Percentiles rank a stretch among this genome's conserved stretches.
Evolutionary conservation across 257 asterid species (phyloP).

Genomic region (Hygrophila difformis): DNA sequence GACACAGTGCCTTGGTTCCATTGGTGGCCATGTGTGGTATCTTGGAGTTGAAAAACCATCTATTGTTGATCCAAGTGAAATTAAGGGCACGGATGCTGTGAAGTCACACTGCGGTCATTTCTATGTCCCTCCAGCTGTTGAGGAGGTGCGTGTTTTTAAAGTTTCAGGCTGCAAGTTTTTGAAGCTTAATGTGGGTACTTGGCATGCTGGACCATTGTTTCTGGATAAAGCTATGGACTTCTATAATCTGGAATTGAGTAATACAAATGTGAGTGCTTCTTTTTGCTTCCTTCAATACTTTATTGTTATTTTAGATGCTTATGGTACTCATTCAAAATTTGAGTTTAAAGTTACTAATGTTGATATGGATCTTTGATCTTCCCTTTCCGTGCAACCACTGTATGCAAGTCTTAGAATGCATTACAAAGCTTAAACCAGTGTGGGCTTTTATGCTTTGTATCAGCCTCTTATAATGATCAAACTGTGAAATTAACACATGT

Average conservation of each 20-base stretch:
- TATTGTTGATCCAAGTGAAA: slow-evolving; percentile 34
- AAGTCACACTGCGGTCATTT: slow-evolving; percentile 61
- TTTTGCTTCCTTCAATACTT: slow-evolving; percentile 1
- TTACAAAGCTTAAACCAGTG: background rate
- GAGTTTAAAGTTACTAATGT: too few species aligned
- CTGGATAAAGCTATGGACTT: slow-evolving; percentile 55
- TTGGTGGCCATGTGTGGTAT: slow-evolving; percentile 81
- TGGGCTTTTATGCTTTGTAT: too few species aligned
- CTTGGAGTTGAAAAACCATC: slow-evolving; percentile 91
- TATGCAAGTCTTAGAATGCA: too few species aligned
- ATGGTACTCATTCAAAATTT: background rate
- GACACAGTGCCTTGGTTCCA: slow-evolving; percentile 87
- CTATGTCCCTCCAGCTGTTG: slow-evolving; percentile 59
- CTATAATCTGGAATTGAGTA: slow-evolving; percentile 73
- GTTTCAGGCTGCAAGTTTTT: slow-evolving; percentile 78
- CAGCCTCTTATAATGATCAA: too few species aligned
- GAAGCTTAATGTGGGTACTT: slow-evolving; percentile 67
- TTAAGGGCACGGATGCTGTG: slow-evolving; percentile 20
- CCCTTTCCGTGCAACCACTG: too few species aligned
- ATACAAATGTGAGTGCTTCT: slow-evolving; percentile 61
- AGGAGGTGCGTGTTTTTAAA: slow-evolving; percentile 59
- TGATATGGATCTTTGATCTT: too few species aligned
- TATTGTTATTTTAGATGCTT: background rate
- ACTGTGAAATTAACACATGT: too few species aligned
- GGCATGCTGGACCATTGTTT: slow-evolving; percentile 98